Conservation (phyloP, 225 moss, liverwort and hornwort genomes). For the Polytrichum commune region DNA sequence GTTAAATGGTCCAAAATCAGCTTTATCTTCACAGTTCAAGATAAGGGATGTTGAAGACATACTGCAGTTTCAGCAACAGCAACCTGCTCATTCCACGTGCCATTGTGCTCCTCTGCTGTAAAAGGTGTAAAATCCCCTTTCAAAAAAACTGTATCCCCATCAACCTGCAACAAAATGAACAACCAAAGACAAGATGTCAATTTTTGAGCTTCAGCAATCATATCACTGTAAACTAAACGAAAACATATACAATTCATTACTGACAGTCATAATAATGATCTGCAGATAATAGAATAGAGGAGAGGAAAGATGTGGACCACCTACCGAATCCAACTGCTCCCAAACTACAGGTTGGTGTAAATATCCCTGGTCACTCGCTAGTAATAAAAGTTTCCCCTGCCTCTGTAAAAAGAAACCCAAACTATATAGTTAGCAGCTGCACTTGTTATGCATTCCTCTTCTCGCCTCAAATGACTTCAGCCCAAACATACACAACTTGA, state of each 20-base stretch:
- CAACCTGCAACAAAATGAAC: constrained; percentile 53
- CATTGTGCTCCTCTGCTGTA: constrained; percentile 70
- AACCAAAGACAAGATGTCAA: background rate
- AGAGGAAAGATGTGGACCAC: constrained; percentile 9
- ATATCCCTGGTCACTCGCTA: constrained; percentile 97
- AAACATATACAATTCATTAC: too few relatives aligned
- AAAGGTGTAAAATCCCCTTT: constrained; percentile 84
- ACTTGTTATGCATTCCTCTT: background rate
- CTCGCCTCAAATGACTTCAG: background rate
- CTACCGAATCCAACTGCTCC: constrained; percentile 90
- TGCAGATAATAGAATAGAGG: background rate
- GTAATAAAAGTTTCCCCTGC: constrained; percentile 75
- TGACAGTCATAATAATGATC: background rate
- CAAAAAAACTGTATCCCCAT: constrained; percentile 81
- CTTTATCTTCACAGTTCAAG: background rate
- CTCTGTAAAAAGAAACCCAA: constrained; percentile 48
- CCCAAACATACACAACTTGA: background rate
- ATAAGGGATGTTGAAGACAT: constrained; percentile 3
- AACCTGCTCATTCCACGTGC: constrained; percentile 83
- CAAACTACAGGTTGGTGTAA: constrained; percentile 97
- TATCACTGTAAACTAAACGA: background rate
- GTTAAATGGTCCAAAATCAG: too few relatives aligned
- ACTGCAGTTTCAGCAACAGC: constrained; percentile 74
- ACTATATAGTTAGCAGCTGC: constrained; percentile 5
- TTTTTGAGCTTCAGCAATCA: background rate